phyloP scores from a whole-genome alignment of 148 eudicot species.

The Rhododendron mucronatum region DNA sequence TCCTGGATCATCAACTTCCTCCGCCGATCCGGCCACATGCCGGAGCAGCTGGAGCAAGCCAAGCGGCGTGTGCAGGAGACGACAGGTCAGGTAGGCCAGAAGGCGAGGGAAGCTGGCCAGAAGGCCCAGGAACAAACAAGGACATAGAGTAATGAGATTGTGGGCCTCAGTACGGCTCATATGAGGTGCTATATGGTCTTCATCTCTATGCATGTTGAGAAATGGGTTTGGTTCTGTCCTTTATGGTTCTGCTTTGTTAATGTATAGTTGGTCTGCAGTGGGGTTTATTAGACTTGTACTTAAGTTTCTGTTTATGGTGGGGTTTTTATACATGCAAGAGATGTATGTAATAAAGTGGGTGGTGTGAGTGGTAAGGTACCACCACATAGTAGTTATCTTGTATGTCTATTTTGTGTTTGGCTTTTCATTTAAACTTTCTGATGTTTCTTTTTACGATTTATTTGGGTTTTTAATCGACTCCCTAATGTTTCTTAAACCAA shows the following conservation, averaged over 20 bases:
- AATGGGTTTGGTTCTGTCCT: not conserved
- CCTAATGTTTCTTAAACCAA: not conserved
- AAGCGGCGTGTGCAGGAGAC: constrained; percentile 27
- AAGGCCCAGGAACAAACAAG: constrained; percentile 14
- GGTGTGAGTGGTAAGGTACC: not conserved
- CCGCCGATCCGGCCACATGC: not conserved
- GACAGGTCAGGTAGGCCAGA: constrained; percentile 19
- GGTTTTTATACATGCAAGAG: not conserved
- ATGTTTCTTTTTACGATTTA: not conserved
- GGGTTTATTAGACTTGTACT: not conserved
- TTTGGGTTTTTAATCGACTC: not conserved
- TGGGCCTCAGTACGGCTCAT: not conserved
- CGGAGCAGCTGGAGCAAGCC: constrained; percentile 22
- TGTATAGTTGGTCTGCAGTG: not conserved
- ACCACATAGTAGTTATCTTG: not conserved
- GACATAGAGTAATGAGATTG: not conserved
- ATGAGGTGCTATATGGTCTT: not conserved
- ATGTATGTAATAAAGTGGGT: not conserved
- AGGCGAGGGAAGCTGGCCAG: constrained; percentile 20
- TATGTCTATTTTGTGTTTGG: not conserved
- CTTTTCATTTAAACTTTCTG: not conserved
- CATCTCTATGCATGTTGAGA: not conserved
- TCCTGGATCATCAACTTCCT: constrained; percentile 38
- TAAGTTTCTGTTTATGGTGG: not conserved
- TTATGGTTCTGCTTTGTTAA: not conserved